Percentiles rank a stretch among this genome's conserved stretches.
phyloP scores from a whole-genome alignment of 495 filamentous ascomycete species.

The Cercophora sp. region DNA sequence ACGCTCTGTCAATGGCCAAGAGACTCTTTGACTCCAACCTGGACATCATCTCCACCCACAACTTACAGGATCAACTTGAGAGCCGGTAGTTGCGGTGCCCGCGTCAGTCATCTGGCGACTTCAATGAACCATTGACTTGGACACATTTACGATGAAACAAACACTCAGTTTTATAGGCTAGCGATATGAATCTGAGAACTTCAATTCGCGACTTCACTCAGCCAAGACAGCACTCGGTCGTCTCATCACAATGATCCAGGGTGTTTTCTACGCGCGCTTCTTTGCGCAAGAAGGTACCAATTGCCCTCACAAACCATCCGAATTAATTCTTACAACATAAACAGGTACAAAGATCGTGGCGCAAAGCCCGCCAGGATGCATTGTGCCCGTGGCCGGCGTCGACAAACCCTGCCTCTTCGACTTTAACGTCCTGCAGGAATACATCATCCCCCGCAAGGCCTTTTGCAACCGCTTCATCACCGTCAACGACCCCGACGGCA shows the following conservation, averaged over 20 bases:
- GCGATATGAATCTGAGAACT: no score
- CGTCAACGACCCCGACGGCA: slow-evolving; percentile 62
- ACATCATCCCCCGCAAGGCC: slow-evolving; percentile 87
- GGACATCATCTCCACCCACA: no score
- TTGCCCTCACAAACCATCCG: neutral
- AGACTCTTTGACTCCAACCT: no score
- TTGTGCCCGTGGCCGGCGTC: slow-evolving; percentile 55
- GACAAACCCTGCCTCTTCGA: slow-evolving; percentile 64
- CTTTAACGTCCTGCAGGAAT: slow-evolving; percentile 78
- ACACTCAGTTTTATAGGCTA: no score
- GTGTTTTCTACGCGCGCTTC: slow-evolving; percentile 94
- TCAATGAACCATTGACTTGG: no score
- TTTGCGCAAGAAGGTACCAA: slow-evolving; percentile 76
- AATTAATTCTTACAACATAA: neutral
- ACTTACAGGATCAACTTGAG: no score
- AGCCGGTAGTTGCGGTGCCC: no score
- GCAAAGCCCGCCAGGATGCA: slow-evolving; percentile 68
- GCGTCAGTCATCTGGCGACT: no score
- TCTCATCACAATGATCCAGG: slow-evolving; percentile 72
- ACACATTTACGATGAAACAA: no score
- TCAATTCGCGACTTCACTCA: no score
- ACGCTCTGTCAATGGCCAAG: no score
- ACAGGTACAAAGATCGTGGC: slow-evolving; percentile 77
- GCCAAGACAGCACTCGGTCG: no score
- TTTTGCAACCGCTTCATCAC: slow-evolving; percentile 87